phyloP scores from a whole-genome alignment of 140 eudicot genomes.

The Anethum foeniculum region DNA sequence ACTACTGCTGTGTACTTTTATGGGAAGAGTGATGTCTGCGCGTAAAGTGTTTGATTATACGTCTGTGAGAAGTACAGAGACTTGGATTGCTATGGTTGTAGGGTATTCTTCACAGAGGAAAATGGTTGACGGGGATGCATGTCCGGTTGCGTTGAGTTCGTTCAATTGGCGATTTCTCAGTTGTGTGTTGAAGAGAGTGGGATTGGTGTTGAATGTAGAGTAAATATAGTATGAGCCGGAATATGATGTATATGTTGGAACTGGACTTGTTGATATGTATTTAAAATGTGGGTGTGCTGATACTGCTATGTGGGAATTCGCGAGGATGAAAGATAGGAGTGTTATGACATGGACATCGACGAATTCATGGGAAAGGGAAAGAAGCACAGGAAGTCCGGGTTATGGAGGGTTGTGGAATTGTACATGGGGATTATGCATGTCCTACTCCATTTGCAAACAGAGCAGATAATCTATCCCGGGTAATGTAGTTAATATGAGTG shows the following conservation, averaged over 20 bases:
- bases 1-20: constrained; percentile 48
- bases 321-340: constrained; percentile 32
- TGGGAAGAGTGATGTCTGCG: constrained; percentile 26
- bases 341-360: constrained; percentile 48
- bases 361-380: constrained; percentile 49
- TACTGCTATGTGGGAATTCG: constrained; percentile 24
- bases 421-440: constrained; percentile 34
- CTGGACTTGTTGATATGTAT: constrained; percentile 57
- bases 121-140: constrained; percentile 5
- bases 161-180: constrained; percentile 38
- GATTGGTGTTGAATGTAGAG: constrained; percentile 20
- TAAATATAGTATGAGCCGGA: no score
- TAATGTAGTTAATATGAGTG: constrained; percentile 13
- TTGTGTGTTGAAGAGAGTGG: constrained; percentile 38
- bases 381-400: constrained; percentile 27
- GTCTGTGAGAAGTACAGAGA: constrained; percentile 30
- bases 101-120: constrained; percentile 37
- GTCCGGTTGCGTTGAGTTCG: constrained; percentile 29
- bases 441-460: constrained; percentile 22
- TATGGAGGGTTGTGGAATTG: constrained; percentile 25
- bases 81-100: constrained; percentile 48
- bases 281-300: constrained; percentile 45
- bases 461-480: constrained; percentile 9
- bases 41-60: constrained; percentile 49
- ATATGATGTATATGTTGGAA: constrained; percentile 43